Percentiles rank a stretch among this genome's conserved stretches.
These are phyloP conservation scores for Globisporangium middletonii DNA, from an alignment of 352 stramenopile genomes.

Conservation along the genomic window DNA sequence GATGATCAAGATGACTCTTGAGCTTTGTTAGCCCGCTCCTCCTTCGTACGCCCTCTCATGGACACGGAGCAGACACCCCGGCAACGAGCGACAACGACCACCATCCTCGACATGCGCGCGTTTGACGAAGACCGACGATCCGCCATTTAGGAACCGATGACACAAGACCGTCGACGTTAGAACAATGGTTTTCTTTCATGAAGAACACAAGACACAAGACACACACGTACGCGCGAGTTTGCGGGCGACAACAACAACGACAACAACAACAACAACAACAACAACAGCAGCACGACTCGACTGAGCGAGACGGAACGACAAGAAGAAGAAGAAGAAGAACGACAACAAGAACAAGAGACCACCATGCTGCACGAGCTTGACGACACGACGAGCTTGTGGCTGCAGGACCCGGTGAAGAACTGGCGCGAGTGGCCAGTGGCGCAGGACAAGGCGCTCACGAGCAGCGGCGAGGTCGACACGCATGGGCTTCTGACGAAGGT, in stretches of 20 bases:
- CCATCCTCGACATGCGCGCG: constrained; percentile 13
- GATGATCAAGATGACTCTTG: constrained; percentile 77
- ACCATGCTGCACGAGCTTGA: constrained; percentile 62
- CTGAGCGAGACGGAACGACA: background rate
- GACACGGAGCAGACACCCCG: constrained; percentile 27
- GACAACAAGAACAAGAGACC: constrained; percentile 19
- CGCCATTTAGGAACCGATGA: constrained; percentile 75
- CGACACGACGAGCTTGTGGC: constrained; percentile 42
- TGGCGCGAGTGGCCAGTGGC: constrained; percentile 46
- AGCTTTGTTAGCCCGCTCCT: constrained; percentile 52
- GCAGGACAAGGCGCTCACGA: constrained; percentile 29
- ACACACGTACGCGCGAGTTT: constrained; percentile 12
- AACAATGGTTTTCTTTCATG: constrained; percentile 80
- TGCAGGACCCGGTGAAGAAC: constrained; percentile 40
- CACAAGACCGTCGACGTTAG: constrained; percentile 65
- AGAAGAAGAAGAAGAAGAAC: constrained; percentile 24
- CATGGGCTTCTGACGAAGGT: constrained; percentile 53
- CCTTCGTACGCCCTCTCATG: constrained; percentile 48
- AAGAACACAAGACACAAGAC: constrained; percentile 69
- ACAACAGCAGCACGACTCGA: constrained; percentile 13
- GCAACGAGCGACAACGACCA: constrained; percentile 12
- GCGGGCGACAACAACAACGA: constrained; percentile 14
- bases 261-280: constrained; percentile 34
- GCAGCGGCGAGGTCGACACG: constrained; percentile 7
- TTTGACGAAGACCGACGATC: constrained; percentile 46